Evolutionary conservation across 2,329 filamentous ascomycete species (phyloP).

Genomic region (Exophiala aquamarina): DNA sequence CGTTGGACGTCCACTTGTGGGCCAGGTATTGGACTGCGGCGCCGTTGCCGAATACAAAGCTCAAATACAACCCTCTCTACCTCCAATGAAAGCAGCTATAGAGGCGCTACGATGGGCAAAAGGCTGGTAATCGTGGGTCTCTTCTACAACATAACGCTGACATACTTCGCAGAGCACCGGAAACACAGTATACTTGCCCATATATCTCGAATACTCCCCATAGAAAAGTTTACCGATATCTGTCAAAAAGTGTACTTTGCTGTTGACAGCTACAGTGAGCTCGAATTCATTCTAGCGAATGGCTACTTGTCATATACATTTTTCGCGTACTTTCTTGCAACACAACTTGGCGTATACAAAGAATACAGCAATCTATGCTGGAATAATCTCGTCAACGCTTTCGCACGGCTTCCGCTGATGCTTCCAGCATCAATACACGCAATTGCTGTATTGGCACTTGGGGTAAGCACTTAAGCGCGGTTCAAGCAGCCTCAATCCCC

Average conservation of each 20-base stretch:
- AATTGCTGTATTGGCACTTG: slow-evolving; percentile 37
- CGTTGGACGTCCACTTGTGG: no score
- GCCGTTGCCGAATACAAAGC: no score
- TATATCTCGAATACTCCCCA: slow-evolving; percentile 36
- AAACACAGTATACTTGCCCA: slow-evolving; percentile 31
- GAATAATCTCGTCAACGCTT: slow-evolving; percentile 30
- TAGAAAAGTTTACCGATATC: slow-evolving; percentile 33
- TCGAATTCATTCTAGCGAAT: slow-evolving; percentile 39
- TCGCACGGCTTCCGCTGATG: slow-evolving; percentile 34
- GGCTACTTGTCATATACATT: slow-evolving; percentile 39
- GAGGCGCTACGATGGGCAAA: slow-evolving; percentile 35
- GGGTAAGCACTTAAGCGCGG: slow-evolving; percentile 33
- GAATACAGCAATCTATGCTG: slow-evolving; percentile 30
- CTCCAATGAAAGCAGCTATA: slow-evolving; percentile 32
- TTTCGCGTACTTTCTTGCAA: slow-evolving; percentile 32
- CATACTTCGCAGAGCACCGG: slow-evolving; percentile 33
- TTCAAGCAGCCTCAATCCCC: background rate
- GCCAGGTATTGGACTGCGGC: no score
- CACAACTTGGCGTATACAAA: slow-evolving; percentile 27
- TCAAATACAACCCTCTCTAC: slow-evolving; percentile 23
- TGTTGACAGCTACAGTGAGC: slow-evolving; percentile 33
- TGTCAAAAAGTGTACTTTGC: slow-evolving; percentile 40
- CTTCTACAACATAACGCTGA: no score
- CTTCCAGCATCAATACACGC: slow-evolving; percentile 34
- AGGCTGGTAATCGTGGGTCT: slow-evolving; percentile 25